Conservation (phyloP, 2,329 filamentous ascomycete species). For the Cercospora sesami region DNA sequence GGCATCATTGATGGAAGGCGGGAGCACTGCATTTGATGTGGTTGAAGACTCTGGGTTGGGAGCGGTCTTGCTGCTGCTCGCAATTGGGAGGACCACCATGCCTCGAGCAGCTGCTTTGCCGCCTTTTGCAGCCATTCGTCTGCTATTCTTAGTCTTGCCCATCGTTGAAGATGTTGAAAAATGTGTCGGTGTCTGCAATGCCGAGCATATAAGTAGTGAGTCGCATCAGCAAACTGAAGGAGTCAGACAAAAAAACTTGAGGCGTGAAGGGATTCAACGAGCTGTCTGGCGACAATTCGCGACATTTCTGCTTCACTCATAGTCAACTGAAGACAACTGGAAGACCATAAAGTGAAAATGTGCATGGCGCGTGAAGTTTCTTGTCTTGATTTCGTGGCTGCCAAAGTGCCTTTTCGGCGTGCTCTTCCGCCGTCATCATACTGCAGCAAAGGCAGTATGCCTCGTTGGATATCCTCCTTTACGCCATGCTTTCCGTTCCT, state of each 20-base stretch:
- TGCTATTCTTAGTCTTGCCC: neutral
- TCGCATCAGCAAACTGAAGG: neutral
- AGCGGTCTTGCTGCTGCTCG: neutral
- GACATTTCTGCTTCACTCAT: neutral
- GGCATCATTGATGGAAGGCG: neutral
- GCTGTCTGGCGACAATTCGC: neutral
- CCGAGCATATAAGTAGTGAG: neutral
- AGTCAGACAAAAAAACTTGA: neutral
- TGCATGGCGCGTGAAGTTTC: slow-evolving; percentile 21
- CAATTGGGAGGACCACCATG: neutral
- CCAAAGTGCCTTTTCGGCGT: slow-evolving; percentile 18
- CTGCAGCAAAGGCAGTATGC: slow-evolving; percentile 13
- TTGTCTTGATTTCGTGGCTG: slow-evolving; percentile 27
- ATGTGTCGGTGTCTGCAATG: neutral
- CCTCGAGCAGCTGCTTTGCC: neutral
- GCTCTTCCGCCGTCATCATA: slow-evolving; percentile 22
- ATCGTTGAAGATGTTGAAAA: neutral
- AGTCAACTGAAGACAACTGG: neutral
- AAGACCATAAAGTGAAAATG: slow-evolving; percentile 1
- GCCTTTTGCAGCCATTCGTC: neutral
- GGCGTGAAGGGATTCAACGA: neutral
- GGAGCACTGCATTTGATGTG: neutral
- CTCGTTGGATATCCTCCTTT: slow-evolving; percentile 19
- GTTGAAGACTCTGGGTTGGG: neutral
- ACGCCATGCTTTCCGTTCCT: slow-evolving; percentile 29